phyloP scores from a whole-genome alignment of 192 early-diverging fungal genomes.

The Gigaspora rosea region DNA sequence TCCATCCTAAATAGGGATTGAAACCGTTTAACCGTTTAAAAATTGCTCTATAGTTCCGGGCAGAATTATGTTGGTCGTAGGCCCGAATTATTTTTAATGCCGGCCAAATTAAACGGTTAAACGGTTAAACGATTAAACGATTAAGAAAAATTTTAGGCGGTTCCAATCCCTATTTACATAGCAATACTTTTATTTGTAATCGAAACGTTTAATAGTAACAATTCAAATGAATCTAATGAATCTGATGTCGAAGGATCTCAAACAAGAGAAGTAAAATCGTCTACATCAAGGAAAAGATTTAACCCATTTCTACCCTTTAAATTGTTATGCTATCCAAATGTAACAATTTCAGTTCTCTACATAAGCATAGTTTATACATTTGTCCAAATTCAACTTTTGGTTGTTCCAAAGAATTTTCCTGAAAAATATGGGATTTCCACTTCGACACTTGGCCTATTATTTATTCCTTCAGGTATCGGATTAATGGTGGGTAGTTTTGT shows the following conservation, averaged over 20 bases:
- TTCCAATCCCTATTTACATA: too few relatives aligned
- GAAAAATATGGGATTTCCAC: not conserved
- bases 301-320: not conserved
- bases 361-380: not conserved
- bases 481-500: too few relatives aligned
- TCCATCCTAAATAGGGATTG: too few relatives aligned
- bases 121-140: too few relatives aligned
- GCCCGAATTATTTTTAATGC: too few relatives aligned
- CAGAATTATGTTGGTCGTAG: too few relatives aligned
- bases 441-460: conserved; percentile 2
- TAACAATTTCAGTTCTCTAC: not conserved
- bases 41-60: too few relatives aligned
- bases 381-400: not conserved
- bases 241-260: not conserved
- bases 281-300: not conserved
- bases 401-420: not conserved
- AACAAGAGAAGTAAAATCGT: not conserved
- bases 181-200: not conserved
- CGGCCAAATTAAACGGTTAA: too few relatives aligned
- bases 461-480: too few relatives aligned
- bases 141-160: too few relatives aligned
- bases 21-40: too few relatives aligned
- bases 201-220: not conserved
- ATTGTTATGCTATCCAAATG: conserved; percentile 13
- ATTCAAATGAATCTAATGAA: not conserved